A percentile compares a stretch with the other conserved stretches of the same genome.
phyloP scores from a whole-genome alignment of 176 grass and related monocot species.

The Puccinellia tenuiflora region DNA sequence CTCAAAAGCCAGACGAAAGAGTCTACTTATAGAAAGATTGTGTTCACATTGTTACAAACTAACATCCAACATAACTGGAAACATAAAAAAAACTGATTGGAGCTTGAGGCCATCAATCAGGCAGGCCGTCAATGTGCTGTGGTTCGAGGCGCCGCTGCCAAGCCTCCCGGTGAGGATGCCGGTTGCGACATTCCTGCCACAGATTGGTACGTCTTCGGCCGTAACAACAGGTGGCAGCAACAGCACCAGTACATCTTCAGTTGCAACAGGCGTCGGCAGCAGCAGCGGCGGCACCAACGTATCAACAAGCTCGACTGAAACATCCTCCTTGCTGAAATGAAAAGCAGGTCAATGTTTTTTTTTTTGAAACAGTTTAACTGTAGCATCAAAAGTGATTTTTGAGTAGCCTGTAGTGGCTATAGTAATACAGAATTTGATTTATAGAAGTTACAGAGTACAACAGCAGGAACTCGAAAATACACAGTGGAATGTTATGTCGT shows the following conservation, averaged over 20 bases:
- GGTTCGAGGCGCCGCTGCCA: no score
- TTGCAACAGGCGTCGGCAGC: background rate
- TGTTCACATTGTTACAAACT: no score
- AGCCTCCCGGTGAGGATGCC: slow-evolving; percentile 29
- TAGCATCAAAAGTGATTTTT: background rate
- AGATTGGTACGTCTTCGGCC: background rate
- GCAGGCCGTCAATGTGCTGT: no score
- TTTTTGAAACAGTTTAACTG: background rate
- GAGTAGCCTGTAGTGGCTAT: background rate
- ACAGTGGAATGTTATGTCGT: background rate
- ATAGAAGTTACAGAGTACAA: background rate
- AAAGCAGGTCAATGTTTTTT: background rate
- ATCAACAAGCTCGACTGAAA: background rate
- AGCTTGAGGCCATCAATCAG: no score
- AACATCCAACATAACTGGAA: no score
- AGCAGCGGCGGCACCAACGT: background rate
- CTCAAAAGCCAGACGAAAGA: no score
- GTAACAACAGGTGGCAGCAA: background rate
- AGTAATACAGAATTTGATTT: background rate
- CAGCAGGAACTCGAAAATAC: background rate
- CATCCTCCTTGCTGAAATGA: background rate
- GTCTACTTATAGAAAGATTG: no score
- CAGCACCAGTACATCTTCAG: background rate
- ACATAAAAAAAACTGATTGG: no score
- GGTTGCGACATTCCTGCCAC: background rate